Base-by-base conservation (phyloP, 768 basidiomycete genomes). In the Suillus weaverae region DNA sequence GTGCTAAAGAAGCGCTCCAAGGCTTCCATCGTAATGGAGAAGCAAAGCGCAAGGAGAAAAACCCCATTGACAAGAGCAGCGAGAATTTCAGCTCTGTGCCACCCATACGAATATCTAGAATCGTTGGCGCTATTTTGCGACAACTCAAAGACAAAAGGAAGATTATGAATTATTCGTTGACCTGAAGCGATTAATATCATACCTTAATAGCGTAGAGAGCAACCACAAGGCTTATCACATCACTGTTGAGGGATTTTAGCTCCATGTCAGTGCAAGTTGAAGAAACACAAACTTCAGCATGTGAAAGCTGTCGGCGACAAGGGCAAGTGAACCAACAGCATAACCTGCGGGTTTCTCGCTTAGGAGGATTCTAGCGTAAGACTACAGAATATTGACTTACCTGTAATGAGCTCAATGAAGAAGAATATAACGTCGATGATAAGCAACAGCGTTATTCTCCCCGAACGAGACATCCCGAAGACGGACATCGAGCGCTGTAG, bases 291-390 rank as follows among this genome's bases (percentile, higher is more conserved):
- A 96, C 95, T 98, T 98, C 80, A 98, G 89, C 96, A 97, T 99
- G 80, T 99, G 97, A 77, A 99, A 99, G 69, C 91, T 92, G 79
- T 98, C 97, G 9, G 97, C 97, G 55, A 99, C 89, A 62, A 99
- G 89, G 1, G 96, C 96, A 1, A 98, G 86, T 1, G 95, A 97
- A 36, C 95, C 95, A 62, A 97, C 94, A n/a, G 91, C 88, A 88
- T 97, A 97, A 48, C 96, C 95, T 91, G 70, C 32, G 66, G 67
- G 35, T 41, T 6, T 36, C 10, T 30, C 14, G 35, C 36, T 41
- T 41, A 56, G 5, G 13, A 14, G 33, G 20, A 55, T 64, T 55
- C 10, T 18, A 39, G 57, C 50, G 46, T 60, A 44, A 14, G 43
- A 43, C 36, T 20, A 9, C 39, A 22, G 36, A 26, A 30, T 11